A percentile compares a stretch with the other conserved stretches of the same genome.
Conservation (phyloP, 176 grass and related monocot genomes). For the Guadua angustifolia region DNA sequence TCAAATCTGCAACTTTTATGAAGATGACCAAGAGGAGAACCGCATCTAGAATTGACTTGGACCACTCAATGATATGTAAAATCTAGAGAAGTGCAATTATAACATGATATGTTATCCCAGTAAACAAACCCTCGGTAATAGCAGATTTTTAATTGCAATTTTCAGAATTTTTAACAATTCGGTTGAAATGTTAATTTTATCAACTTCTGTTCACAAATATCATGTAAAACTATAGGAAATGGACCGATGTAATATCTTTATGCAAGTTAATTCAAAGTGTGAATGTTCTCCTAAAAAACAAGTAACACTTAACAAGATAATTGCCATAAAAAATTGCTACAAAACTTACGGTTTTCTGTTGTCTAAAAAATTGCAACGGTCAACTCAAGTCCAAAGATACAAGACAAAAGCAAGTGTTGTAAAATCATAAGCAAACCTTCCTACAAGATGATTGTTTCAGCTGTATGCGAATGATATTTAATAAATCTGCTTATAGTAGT, state of each 20-base stretch:
- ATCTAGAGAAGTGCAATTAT: neutral
- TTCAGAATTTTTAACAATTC: neutral
- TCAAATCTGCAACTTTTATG: conserved; percentile 37
- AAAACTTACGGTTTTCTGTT: neutral
- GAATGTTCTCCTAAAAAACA: neutral
- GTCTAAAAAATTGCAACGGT: too few species aligned
- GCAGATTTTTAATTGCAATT: neutral
- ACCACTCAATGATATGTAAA: neutral
- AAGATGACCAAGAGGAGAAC: neutral
- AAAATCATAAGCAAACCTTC: too few species aligned
- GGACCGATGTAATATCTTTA: neutral
- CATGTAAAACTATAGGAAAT: neutral
- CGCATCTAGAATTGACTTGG: neutral
- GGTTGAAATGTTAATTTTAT: neutral
- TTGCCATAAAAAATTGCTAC: neutral
- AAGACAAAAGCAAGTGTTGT: too few species aligned
- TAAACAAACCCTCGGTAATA: neutral
- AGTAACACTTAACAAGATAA: neutral
- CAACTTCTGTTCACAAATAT: neutral
- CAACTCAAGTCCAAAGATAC: too few species aligned
- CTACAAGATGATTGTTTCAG: too few species aligned
- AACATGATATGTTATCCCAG: neutral
- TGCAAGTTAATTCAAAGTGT: neutral
- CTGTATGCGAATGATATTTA: too few species aligned
- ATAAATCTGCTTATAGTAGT: too few species aligned